Evolutionary conservation across 2,329 filamentous ascomycete genomes (phyloP).

Genomic region (Colletotrichum brevisporum): DNA sequence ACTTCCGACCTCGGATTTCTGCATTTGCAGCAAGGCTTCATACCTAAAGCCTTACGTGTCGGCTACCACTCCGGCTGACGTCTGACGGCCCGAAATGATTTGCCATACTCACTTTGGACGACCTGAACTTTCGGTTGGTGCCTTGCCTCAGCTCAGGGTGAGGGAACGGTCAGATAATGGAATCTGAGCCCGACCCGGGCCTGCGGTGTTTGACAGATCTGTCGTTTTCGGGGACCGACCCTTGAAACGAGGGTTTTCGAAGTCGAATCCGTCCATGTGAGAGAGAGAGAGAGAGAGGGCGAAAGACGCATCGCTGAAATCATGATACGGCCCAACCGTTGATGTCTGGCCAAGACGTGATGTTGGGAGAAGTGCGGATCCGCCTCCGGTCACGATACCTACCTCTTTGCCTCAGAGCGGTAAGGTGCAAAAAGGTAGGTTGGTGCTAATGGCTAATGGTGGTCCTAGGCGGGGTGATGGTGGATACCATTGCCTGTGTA

Average conservation of each 20-base stretch:
- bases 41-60: slow-evolving; percentile 5
- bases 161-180: slow-evolving; percentile 3
- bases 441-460: slow-evolving; percentile 10
- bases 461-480: slow-evolving; percentile 15
- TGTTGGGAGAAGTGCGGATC: slow-evolving; percentile 34
- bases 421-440: not conserved
- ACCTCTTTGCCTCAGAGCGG: slow-evolving; percentile 16
- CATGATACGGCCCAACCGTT: not conserved
- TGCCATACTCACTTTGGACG: slow-evolving; percentile 25
- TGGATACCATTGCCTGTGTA: slow-evolving; percentile 5
- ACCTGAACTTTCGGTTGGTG: slow-evolving; percentile 35
- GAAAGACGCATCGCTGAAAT: not conserved
- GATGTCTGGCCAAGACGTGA: slow-evolving; percentile 24
- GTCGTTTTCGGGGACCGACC: not conserved
- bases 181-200: slow-evolving; percentile 16
- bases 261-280: not conserved
- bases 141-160: slow-evolving; percentile 29
- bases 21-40: not conserved
- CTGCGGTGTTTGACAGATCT: not conserved
- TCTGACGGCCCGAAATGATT: slow-evolving; percentile 19
- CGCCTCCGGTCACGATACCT: slow-evolving; percentile 24
- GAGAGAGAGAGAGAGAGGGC: not conserved
- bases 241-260: not conserved
- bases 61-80: slow-evolving; percentile 7
- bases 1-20: not conserved